Percentiles rank a stretch among this genome's conserved stretches.
phyloP scores from a whole-genome alignment of 495 filamentous ascomycete species.

The Aspergillus campestris region DNA sequence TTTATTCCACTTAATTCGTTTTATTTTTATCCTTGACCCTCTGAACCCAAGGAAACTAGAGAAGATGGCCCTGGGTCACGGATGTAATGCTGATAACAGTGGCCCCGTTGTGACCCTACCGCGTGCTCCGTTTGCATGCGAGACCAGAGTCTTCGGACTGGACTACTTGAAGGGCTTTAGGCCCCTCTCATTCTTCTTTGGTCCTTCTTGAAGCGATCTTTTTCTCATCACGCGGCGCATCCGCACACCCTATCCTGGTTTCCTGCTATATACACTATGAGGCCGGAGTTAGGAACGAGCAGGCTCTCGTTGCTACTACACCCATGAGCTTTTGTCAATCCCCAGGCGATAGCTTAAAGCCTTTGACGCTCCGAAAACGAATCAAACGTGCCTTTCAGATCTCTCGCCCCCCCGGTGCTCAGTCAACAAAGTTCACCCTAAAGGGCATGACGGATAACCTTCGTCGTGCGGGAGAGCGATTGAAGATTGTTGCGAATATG shows the following conservation, averaged over 20 bases:
- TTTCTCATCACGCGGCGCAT: slow-evolving; percentile 14
- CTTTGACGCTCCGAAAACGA: slow-evolving; percentile 4
- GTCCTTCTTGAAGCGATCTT: background rate
- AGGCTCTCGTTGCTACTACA: slow-evolving; percentile 2
- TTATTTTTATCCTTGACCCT: no score
- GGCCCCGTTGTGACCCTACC: slow-evolving; percentile 22
- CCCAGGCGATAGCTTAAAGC: background rate
- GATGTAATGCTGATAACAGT: slow-evolving; percentile 33
- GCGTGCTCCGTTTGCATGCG: slow-evolving; percentile 38
- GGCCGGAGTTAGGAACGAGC: slow-evolving; percentile 1
- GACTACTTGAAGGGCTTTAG: slow-evolving; percentile 28
- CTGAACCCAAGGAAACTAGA: background rate
- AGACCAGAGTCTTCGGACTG: slow-evolving; percentile 11
- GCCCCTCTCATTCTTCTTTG: slow-evolving; percentile 9
- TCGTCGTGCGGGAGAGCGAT: slow-evolving; percentile 23
- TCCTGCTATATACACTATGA: slow-evolving; percentile 12
- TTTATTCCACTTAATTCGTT: no score
- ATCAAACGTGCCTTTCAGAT: slow-evolving; percentile 6
- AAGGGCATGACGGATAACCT: slow-evolving; percentile 23
- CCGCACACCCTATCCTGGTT: background rate
- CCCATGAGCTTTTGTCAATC: slow-evolving; percentile 10
- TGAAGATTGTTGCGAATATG: slow-evolving; percentile 28
- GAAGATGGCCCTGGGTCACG: slow-evolving; percentile 1
- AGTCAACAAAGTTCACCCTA: slow-evolving; percentile 5
- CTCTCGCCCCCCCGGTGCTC: slow-evolving; percentile 10